Percentiles rank a stretch among this genome's conserved stretches.
Conservation (phyloP, 192 early-diverging fungal genomes). For the Backusella mclennaniae region DNA sequence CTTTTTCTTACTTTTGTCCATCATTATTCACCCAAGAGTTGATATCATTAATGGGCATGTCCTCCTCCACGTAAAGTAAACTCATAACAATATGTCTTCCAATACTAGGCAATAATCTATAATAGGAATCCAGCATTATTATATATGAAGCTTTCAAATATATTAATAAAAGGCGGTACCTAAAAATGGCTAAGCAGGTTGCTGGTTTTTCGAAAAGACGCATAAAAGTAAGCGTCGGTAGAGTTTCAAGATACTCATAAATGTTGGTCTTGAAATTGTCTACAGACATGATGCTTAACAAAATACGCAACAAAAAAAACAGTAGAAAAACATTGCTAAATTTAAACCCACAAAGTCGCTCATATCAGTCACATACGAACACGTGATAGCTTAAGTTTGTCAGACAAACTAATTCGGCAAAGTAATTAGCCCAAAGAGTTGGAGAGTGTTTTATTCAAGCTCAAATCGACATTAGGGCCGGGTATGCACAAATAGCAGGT, state of each 20-base stretch:
- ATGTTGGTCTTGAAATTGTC: slow-evolving; percentile 68
- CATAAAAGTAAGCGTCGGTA: slow-evolving; percentile 73
- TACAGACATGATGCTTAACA: slow-evolving; percentile 27
- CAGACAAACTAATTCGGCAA: too few species aligned
- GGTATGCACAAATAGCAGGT: too few species aligned
- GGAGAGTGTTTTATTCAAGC: too few species aligned
- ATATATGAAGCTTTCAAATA: neutral
- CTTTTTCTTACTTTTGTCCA: slow-evolving; percentile 31
- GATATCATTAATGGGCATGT: slow-evolving; percentile 59
- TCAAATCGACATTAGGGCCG: too few species aligned
- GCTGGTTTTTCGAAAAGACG: slow-evolving; percentile 86
- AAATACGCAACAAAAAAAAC: neutral
- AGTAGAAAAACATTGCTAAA: neutral
- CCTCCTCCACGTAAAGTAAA: slow-evolving; percentile 70
- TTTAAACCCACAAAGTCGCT: too few species aligned
- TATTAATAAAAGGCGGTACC: slow-evolving; percentile 40
- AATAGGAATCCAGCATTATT: neutral
- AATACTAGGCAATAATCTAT: slow-evolving; percentile 73
- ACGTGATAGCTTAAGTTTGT: too few species aligned
- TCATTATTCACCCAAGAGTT: slow-evolving; percentile 36
- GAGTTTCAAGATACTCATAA: slow-evolving; percentile 75
- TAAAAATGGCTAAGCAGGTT: slow-evolving; percentile 90
- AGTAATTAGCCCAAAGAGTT: too few species aligned
- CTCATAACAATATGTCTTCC: slow-evolving; percentile 90
- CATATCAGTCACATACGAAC: too few species aligned